phyloP scores from a whole-genome alignment of 768 basidiomycete species.

The Holtermannia corniformis region DNA sequence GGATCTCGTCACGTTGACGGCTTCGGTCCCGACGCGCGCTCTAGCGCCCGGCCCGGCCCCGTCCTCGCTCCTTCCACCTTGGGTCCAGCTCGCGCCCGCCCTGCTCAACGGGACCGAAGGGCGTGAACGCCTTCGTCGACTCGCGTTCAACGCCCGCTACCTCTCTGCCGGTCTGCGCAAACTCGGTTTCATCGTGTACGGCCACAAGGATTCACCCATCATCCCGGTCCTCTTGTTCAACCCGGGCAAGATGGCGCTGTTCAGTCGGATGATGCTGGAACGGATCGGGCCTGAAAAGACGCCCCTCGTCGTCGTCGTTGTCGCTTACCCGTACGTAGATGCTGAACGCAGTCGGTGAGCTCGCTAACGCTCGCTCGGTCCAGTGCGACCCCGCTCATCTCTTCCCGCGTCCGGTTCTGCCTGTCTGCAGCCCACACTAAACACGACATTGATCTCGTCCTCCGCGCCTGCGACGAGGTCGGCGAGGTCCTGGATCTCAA shows the following conservation, averaged over 20 bases:
- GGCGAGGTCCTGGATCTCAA: conserved; percentile 86
- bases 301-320: conserved; percentile 80
- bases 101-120: conserved; percentile 81
- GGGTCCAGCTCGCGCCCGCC: conserved; percentile 63
- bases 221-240: conserved; percentile 86
- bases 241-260: conserved; percentile 86
- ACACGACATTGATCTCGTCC: conserved; percentile 79
- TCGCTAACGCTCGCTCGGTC: not conserved
- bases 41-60: conserved; percentile 56
- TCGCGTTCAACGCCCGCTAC: conserved; percentile 94
- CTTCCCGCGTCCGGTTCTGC: conserved; percentile 84
- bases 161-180: conserved; percentile 74
- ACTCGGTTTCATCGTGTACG: conserved; percentile 95
- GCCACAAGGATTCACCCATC: conserved; percentile 81
- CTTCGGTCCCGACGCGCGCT: conserved; percentile 14
- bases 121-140: conserved; percentile 63
- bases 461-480: conserved; percentile 82
- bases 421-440: conserved; percentile 93
- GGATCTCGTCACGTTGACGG: conserved; percentile 27
- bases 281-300: conserved; percentile 49
- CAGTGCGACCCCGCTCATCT: conserved; percentile 73
- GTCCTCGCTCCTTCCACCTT: conserved; percentile 56
- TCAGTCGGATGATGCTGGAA: conserved; percentile 71
- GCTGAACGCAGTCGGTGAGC: not conserved
- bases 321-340: conserved; percentile 53